Conservation (phyloP, 2,329 filamentous ascomycete genomes). For the Periconia sp. region DNA sequence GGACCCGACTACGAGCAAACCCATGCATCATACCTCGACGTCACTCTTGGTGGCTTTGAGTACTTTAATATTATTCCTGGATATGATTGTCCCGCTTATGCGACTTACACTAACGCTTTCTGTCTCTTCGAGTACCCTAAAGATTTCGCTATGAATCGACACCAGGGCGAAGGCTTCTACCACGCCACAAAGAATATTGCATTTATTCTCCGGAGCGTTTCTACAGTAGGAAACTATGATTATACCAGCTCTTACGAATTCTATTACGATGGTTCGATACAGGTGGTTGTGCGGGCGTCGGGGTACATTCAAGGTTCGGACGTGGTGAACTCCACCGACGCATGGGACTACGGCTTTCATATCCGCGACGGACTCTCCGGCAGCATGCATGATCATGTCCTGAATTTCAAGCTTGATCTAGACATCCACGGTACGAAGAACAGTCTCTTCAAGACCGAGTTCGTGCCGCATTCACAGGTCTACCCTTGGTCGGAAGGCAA, state of each 20-base stretch:
- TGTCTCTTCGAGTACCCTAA: slow-evolving; percentile 45
- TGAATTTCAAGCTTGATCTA: slow-evolving; percentile 46
- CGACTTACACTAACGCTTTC: slow-evolving; percentile 59
- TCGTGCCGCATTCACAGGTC: too few species aligned
- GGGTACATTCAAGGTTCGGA: slow-evolving; percentile 29
- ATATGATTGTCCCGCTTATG: slow-evolving; percentile 60
- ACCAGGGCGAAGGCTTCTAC: slow-evolving; percentile 24
- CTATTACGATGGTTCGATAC: slow-evolving; percentile 20
- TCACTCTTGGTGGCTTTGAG: slow-evolving; percentile 55
- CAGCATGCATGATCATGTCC: slow-evolving; percentile 43
- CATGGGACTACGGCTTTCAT: slow-evolving; percentile 42
- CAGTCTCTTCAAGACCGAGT: slow-evolving; percentile 25
- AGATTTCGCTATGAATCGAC: slow-evolving; percentile 33
- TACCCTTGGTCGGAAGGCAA: slow-evolving; percentile 56
- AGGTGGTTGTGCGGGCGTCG: slow-evolving; percentile 21
- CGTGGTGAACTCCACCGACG: too few species aligned
- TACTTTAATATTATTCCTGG: slow-evolving; percentile 50
- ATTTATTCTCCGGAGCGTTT: slow-evolving; percentile 53
- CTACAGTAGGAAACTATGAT: slow-evolving; percentile 50
- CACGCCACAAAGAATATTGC: slow-evolving; percentile 31
- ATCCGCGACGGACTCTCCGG: slow-evolving; percentile 41
- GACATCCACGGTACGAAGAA: slow-evolving; percentile 40
- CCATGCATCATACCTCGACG: slow-evolving; percentile 56
- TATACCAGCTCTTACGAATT: slow-evolving; percentile 19
- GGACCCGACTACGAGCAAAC: slow-evolving; percentile 50